These are phyloP conservation scores for Strigomonas culicis DNA, from an alignment of 208 protist genomes.

Conservation along the genomic window DNA sequence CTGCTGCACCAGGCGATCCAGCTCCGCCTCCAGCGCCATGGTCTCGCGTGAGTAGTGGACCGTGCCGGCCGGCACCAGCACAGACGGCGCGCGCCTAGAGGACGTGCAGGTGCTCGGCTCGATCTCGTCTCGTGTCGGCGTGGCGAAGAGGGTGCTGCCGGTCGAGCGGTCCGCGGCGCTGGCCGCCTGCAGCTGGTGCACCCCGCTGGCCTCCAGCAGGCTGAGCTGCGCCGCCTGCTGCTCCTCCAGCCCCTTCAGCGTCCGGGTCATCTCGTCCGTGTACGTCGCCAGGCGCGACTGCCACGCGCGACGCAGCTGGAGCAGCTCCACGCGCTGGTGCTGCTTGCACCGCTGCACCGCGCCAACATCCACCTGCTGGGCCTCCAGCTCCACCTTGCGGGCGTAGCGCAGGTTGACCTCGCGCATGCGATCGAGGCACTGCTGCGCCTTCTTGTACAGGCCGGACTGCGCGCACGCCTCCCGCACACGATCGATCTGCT, in stretches of 20 bases:
- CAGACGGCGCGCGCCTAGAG: too few relatives aligned
- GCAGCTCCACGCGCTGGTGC: not conserved
- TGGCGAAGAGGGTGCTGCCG: too few relatives aligned
- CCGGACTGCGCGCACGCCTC: constrained; percentile 25
- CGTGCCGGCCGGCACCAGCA: too few relatives aligned
- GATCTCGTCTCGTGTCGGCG: too few relatives aligned
- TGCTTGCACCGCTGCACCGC: not conserved
- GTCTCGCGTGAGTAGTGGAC: not conserved
- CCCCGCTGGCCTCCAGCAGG: too few relatives aligned
- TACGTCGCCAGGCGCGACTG: not conserved
- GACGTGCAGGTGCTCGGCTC: too few relatives aligned
- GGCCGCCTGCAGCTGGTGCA: too few relatives aligned
- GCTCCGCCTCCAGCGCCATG: not conserved
- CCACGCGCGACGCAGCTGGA: not conserved
- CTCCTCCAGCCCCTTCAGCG: not conserved
- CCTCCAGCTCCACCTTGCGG: constrained; percentile 21
- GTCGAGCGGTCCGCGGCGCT: too few relatives aligned
- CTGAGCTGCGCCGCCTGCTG: not conserved
- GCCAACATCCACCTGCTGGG: not conserved
- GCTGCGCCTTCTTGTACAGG: constrained; percentile 22
- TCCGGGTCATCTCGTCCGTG: not conserved
- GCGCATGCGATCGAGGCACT: constrained; percentile 35
- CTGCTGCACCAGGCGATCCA: not conserved
- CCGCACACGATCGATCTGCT: constrained; percentile 29
- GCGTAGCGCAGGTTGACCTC: constrained; percentile 38